Evolutionary conservation across 78 protist genomes (phyloP), one percentile per base, ranked within the genome.

Genomic region (Tieghemostelium lacteum): DNA sequence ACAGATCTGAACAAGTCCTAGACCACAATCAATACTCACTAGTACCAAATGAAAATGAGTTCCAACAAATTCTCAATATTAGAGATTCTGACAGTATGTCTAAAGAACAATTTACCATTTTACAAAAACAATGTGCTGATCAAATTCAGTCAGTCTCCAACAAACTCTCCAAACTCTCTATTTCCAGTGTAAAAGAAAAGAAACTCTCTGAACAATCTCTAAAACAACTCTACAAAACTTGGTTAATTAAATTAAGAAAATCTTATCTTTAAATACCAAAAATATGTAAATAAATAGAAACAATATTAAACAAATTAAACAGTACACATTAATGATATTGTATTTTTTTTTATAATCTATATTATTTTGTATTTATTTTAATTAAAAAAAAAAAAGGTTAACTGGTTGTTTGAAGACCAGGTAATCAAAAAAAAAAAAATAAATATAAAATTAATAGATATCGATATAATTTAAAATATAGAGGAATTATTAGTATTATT

Each of bases 201-300:
- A 57, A 57, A n/a, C 34, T n/a, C 8, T n/a, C 19, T 5, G 63
- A 57, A 57, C 19, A 16, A 57, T 19, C 6, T 57, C 7, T 57
- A 19, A 19, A 7, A 57, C 10, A 5, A 8, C 24, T 5, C 4
- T 8, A n/a, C 5, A 57, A 57, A 5, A 57, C 10, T 16, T 57
- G 63, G 63, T n/a, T 57, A n/a, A n/a, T 57, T 19, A 57, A 57
- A n/a, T 57, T 57, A n/a, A 16, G 63, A 57, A n/a, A n/a, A 16
- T 57, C 63, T 57, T 57, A 12, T 49, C 24, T 49, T 49, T 49
- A 16, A 12, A 12, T 8, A 49, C 24, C 24, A 16, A 16, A 12
- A 12, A 12, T 8, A 49, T 49, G 8, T 49, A 12, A 16, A 49
- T 49, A 16, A 16, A 49, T 49, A 49, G 12, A 49, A 16, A 12